Evolutionary conservation across 495 filamentous ascomycete genomes (phyloP).

Genomic region (Penicillium canariense): DNA sequence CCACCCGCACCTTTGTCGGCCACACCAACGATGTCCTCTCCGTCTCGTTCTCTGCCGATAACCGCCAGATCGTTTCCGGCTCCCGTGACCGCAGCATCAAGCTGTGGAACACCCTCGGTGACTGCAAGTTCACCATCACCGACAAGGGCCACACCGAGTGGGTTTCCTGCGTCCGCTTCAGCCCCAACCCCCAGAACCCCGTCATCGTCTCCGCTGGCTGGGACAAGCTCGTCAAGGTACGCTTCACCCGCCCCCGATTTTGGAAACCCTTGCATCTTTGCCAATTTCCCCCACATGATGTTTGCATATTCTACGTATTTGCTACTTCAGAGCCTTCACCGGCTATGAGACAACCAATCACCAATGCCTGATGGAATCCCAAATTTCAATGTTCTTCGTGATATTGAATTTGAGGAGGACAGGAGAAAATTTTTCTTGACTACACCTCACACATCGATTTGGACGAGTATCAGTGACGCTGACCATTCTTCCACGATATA

Average conservation of each 20-base stretch:
- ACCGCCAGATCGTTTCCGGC: constrained; percentile 99
- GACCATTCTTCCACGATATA: constrained; percentile 38
- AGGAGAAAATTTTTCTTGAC: constrained; percentile 14
- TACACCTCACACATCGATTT: constrained; percentile 3
- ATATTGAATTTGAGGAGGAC: constrained; percentile 19
- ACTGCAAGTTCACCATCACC: constrained; percentile 99
- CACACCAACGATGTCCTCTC: constrained; percentile 99
- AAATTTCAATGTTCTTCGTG: constrained; percentile 21
- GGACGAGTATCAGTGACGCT: constrained; percentile 19
- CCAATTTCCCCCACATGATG: constrained; percentile 68
- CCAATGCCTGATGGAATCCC: constrained; percentile 73
- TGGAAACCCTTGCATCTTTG: not conserved
- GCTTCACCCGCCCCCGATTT: constrained; percentile 30
- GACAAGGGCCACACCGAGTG: constrained; percentile 99
- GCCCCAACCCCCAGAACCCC: constrained; percentile 99
- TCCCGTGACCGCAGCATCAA: constrained; percentile 98
- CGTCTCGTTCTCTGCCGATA: constrained; percentile 99
- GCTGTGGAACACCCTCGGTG: constrained; percentile 99
- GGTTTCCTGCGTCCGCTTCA: constrained; percentile 99
- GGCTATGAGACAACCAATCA: constrained; percentile 97
- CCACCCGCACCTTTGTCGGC: constrained; percentile 96
- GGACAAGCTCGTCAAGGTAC: constrained; percentile 99
- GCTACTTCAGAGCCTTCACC: constrained; percentile 98
- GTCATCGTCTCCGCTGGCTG: constrained; percentile 98
- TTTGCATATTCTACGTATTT: constrained; percentile 95